Evolutionary conservation across 2,329 filamentous ascomycete genomes (phyloP).

Genomic region (Botrytis aclada): DNA sequence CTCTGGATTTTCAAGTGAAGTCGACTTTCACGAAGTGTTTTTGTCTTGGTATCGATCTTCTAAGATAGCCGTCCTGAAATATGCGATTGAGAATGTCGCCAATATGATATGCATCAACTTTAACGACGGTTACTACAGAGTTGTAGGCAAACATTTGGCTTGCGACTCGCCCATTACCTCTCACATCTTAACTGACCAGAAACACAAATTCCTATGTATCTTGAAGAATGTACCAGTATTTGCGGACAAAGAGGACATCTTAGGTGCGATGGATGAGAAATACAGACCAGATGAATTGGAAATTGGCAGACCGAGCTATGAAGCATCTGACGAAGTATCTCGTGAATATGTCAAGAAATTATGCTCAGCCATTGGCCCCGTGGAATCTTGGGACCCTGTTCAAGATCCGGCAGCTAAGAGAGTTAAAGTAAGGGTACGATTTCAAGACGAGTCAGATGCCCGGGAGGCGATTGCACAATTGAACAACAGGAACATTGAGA

Average conservation of each 20-base stretch:
- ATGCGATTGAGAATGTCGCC: not conserved
- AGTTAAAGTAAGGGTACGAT: slow-evolving; percentile 42
- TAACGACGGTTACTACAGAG: not conserved
- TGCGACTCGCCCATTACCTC: not conserved
- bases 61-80: not conserved
- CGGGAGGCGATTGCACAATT: slow-evolving; percentile 38
- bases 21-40: not conserved
- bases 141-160: not conserved
- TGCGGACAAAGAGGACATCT: not conserved
- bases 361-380: not conserved
- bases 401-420: not conserved
- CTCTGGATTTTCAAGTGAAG: not conserved
- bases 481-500: slow-evolving; percentile 36
- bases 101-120: not conserved
- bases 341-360: not conserved
- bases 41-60: slow-evolving; percentile 1
- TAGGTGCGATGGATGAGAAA: not conserved
- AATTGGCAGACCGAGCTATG: not conserved
- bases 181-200: not conserved
- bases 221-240: not conserved
- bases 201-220: not conserved
- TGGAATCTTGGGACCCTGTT: not conserved
- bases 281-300: not conserved
- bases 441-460: slow-evolving; percentile 41
- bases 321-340: not conserved